Evolutionary conservation across 768 basidiomycete genomes (phyloP), one percentile per base, ranked within the genome.

Genomic region (Ramaria sp.): DNA sequence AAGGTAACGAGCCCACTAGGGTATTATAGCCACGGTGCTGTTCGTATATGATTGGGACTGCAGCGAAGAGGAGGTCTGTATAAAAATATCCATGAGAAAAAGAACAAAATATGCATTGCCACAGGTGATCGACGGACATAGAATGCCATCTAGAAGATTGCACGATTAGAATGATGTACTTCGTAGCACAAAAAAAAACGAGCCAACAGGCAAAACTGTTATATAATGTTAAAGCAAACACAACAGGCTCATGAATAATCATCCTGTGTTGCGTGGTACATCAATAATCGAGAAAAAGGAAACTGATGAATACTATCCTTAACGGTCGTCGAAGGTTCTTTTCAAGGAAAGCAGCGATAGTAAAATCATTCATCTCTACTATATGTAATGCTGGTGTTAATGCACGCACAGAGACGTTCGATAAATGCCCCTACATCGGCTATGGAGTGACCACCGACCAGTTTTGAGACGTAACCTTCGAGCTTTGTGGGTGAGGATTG

Each of bases 401-500:
- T 13, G 24, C 17, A 30, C 48, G 15, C 11, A 20, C 5, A 15
- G 22, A 47, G 46, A 27, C 27, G 27, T 27, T 27, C 27, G 22
- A 30, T 15, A 49, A 49, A 17, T 17, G 24, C 12, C 1, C 48
- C 11, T n/a, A 31, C 41, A 65, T 55, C 61, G 38, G 9, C 64
- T 62, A 50, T 68, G 68, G 13, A 68, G 59, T 39, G 62, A 68
- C 66, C 67, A 70, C 15, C 62, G 54, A 3, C 63, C 60, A 4
- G 69, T 70, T 54, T 59, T 51, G 12, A 64, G 30, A 7, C 69
- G 51, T 22, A 70, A 49, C 3, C 39, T n/a, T 7, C 57, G 55
- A 3, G 70, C 70, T 56, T 70, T 71, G 0, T 59, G 38, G 1
- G 68, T 69, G 15, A 71, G 59, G 39, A 71, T 61, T n/a, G 60